Base-by-base conservation (phyloP, 805 yeast species). In the Hanseniaspora nectarophila region DNA sequence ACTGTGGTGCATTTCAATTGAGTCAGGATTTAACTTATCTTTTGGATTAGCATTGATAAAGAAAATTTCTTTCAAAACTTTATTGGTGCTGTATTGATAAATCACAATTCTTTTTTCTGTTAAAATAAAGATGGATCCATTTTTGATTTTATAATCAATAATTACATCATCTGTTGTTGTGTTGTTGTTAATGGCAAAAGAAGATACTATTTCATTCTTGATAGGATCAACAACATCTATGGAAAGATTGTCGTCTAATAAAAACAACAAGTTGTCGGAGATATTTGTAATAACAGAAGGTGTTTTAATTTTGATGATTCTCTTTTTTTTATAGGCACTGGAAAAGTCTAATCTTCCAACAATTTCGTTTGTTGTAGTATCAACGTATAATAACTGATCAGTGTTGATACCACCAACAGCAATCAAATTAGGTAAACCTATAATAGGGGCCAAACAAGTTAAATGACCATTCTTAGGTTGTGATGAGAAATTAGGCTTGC, bases 331-430 rank as follows among this genome's bases (percentile, higher is more conserved):
- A 18, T 26, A 42, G 15, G 45, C 28, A 16, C 16, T 23, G 5
- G 51, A 29, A 24, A 39, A 47, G 3, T 49, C 53, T 5, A 42
- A 20, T 34, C 53, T 40, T 21, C 37, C 44, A 12, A 49, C 32
- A 13, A 49, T 49, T 20, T 49, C 44, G 18, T 40, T 42, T 2
- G 31, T 21, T 3, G 35, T 20, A 5, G 44, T 29, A n/a, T 49
- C 53, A 26, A 49, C 35, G 26, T 42, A 49, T 5, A 49, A 20
- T n/a, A 49, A 31, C 21, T 49, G 53, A 33, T 49, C 44, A 13
- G 38, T 49, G 20, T 49, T 49, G 20, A 33, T 32, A 33, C 53
- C 53, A 20, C 53, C 53, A 20, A 49, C 35, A 26, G 44, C 53
- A 33, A 49, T 29, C 9, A 42, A 20, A 42, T 49, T 49, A 13